These are phyloP conservation scores for Chlorella vulgaris DNA, from an alignment of 139 green algal species.

Conservation along the genomic window DNA sequence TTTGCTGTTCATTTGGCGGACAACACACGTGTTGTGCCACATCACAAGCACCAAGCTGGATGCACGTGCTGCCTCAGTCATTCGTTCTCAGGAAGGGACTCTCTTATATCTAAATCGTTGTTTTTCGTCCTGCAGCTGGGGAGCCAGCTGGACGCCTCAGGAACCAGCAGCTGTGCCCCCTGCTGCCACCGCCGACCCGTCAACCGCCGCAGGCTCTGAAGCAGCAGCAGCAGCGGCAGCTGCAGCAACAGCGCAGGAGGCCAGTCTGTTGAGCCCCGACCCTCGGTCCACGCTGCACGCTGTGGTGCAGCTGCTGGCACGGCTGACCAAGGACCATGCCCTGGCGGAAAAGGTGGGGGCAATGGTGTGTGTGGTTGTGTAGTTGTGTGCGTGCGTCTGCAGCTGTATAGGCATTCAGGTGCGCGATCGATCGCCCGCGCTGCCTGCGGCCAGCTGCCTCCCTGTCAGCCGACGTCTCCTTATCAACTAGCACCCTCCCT, in stretches of 20 bases:
- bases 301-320: conserved; percentile 78
- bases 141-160: conserved; percentile 12
- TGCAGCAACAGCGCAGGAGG: background rate
- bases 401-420: too few species aligned
- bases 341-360: conserved; percentile 70
- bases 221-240: background rate
- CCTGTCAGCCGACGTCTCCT: too few species aligned
- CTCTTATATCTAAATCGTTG: background rate
- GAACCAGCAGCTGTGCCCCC: conserved; percentile 1
- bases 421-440: too few species aligned
- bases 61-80: too few species aligned
- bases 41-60: too few species aligned
- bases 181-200: background rate
- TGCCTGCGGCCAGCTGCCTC: too few species aligned
- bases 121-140: background rate
- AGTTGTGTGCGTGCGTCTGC: background rate
- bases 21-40: too few species aligned
- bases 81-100: too few species aligned
- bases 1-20: too few species aligned
- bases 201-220: background rate
- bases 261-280: conserved; percentile 44
- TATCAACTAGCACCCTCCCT: background rate
- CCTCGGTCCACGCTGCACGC: conserved; percentile 72
- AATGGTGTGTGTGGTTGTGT: background rate
- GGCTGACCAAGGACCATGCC: conserved; percentile 73